Base-by-base conservation (phyloP, 2,329 filamentous ascomycete genomes). In the Microdochium paspali region DNA sequence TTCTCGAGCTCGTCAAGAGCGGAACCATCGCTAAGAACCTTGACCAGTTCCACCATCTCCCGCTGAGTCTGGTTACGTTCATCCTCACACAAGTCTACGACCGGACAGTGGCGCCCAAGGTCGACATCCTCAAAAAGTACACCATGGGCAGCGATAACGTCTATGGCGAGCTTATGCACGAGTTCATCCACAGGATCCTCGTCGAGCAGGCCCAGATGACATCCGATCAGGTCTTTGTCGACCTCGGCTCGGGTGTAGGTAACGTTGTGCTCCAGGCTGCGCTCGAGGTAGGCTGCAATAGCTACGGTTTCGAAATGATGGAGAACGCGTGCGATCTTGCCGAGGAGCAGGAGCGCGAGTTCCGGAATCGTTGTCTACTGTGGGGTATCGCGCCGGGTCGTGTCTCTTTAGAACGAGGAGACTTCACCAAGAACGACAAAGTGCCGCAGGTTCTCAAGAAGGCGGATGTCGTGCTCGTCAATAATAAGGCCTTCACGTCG, bases 241-340 rank as follows among this genome's bases (percentile, higher is more conserved):
- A 98, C 61, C 76, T 98, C 13, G 93, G 93, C 44, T 97, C 91
- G 2, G 93, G 93, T 25, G 93, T 97, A 15, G 93, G 91, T 44
- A 98, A 97, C 61, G 91, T 97, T 2, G 90, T 93, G 24, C 72
- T 98, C 45, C 93, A 98, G 64, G 90, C 91, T 2, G 93, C 93
- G 0, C 77, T 98, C 20, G 88, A 98, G 64, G 82, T 91, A 46
- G 93, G 93, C 18, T 95, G 90, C 63, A 89, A 95, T 62, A 91
- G 86, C 65, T 96, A 90, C 84, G 93, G 93, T 24, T 95, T 91
- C 58, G 93, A 98, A 66, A 88, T 94, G 76, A 95, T 96, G 89
- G 77, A 85, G 49, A 94, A 93, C 51, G 88, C 90, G 2, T 90
- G 85, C 69, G 82, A 84, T 48, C 77, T 95, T 26, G 93, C 89